These are phyloP conservation scores for Penicillium sp. DNA, from an alignment of 2,329 filamentous ascomycete genomes.

Conservation along the genomic window DNA sequence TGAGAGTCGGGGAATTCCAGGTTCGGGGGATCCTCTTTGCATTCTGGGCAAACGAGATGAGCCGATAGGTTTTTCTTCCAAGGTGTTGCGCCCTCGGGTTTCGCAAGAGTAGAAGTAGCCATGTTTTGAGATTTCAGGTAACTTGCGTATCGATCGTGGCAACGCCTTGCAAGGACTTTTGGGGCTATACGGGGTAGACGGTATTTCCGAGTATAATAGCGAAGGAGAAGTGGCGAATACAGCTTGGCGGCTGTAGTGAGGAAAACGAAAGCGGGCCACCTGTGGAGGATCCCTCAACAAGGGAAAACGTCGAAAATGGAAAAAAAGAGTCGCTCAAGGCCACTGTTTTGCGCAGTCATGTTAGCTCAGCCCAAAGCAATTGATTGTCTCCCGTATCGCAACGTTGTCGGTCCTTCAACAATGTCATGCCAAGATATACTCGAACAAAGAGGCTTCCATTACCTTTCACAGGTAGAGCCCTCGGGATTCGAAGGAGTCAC, in stretches of 20 bases:
- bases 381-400: neutral
- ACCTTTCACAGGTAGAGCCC: constrained; percentile 27
- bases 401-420: neutral
- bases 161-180: constrained; percentile 40
- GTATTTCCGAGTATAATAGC: constrained; percentile 45
- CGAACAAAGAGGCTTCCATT: constrained; percentile 16
- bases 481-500: constrained; percentile 13
- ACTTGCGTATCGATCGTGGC: constrained; percentile 28
- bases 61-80: constrained; percentile 83
- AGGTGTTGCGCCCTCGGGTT: constrained; percentile 36
- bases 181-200: constrained; percentile 37
- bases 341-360: constrained; percentile 27
- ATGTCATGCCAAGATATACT: neutral
- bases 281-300: constrained; percentile 10
- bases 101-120: constrained; percentile 28
- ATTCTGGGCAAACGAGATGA: constrained; percentile 78
- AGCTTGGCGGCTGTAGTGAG: constrained; percentile 48
- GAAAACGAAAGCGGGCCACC: constrained; percentile 12
- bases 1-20: constrained; percentile 86
- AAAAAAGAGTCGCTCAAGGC: constrained; percentile 19
- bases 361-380: constrained; percentile 22
- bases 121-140: constrained; percentile 28
- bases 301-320: constrained; percentile 8
- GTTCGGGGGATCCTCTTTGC: constrained; percentile 83
- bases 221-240: constrained; percentile 64